These are phyloP conservation scores for Chaetomium fimeti DNA, from an alignment of 495 filamentous ascomycete genomes.

Conservation along the genomic window DNA sequence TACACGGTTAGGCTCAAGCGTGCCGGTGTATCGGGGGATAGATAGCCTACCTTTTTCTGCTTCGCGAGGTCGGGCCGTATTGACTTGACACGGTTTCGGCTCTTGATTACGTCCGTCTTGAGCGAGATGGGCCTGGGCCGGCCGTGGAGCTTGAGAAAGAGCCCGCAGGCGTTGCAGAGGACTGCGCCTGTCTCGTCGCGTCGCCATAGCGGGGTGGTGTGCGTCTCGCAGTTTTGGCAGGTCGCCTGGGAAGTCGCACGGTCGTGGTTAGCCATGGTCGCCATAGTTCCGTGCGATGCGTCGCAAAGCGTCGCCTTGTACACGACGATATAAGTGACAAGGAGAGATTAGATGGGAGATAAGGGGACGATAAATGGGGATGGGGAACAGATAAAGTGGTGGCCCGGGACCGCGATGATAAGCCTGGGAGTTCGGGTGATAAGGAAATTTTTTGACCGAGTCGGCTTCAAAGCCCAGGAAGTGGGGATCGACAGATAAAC, in stretches of 20 bases:
- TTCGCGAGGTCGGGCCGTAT: constrained; percentile 68
- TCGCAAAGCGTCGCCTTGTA: not conserved
- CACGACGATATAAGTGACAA: constrained; percentile 11
- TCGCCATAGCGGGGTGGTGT: constrained; percentile 94
- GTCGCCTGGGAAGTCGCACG: constrained; percentile 80
- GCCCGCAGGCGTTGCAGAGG: constrained; percentile 97
- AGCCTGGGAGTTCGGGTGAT: constrained; percentile 24
- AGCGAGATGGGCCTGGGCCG: constrained; percentile 89
- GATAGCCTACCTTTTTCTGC: constrained; percentile 74
- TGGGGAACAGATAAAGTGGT: constrained; percentile 25
- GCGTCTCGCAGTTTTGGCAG: constrained; percentile 95
- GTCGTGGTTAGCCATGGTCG: constrained; percentile 49
- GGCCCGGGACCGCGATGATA: constrained; percentile 31
- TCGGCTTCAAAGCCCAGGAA: not conserved
- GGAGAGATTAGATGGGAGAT: constrained; percentile 37
- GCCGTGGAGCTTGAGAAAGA: constrained; percentile 96
- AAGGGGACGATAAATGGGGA: constrained; percentile 33
- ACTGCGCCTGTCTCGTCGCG: constrained; percentile 93
- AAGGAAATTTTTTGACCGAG: constrained; percentile 42
- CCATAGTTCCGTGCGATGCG: constrained; percentile 32
- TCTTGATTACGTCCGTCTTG: constrained; percentile 99
- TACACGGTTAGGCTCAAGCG: not conserved
- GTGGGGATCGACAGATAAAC: constrained; percentile 24
- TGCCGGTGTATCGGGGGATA: constrained; percentile 2
- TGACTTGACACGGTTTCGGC: constrained; percentile 95